phyloP scores from a whole-genome alignment of 2,329 filamentous ascomycete genomes.

The Delphinella strobiligena region DNA sequence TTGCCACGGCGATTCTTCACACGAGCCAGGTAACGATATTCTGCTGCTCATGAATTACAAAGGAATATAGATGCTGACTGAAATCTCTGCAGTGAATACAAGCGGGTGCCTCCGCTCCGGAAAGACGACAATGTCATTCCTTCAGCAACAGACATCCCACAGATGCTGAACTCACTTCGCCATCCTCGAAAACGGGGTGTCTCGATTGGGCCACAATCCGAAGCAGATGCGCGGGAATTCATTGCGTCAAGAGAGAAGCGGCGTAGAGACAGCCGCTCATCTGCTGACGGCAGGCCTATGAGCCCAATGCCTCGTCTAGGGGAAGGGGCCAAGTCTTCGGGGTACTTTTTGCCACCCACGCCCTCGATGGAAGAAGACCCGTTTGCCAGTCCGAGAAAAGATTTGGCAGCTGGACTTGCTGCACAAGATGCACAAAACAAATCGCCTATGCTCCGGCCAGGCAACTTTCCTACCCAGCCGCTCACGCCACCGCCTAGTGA shows the following conservation, averaged over 20 bases:
- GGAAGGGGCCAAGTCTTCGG: not conserved
- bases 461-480: constrained; percentile 8
- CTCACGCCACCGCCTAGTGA: constrained; percentile 22
- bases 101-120: constrained; percentile 61
- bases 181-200: constrained; percentile 72
- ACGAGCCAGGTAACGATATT: constrained; percentile 53
- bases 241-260: constrained; percentile 75
- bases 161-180: constrained; percentile 68
- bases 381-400: not conserved
- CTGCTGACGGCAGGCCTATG: constrained; percentile 1
- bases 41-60: not conserved
- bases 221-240: constrained; percentile 91
- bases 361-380: not conserved
- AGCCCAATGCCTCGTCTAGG: not conserved
- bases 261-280: constrained; percentile 47
- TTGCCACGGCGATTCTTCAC: constrained; percentile 86
- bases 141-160: constrained; percentile 73
- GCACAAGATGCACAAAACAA: not conserved
- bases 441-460: constrained; percentile 1
- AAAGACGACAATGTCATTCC: constrained; percentile 83
- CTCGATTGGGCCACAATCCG: constrained; percentile 87
- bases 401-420: not conserved
- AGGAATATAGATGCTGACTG: not conserved
- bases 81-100: constrained; percentile 53
- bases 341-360: not conserved